Percentiles rank a stretch among this genome's conserved stretches.
phyloP scores from a whole-genome alignment of 2,329 filamentous ascomycete genomes.

The Claviceps citrina region DNA sequence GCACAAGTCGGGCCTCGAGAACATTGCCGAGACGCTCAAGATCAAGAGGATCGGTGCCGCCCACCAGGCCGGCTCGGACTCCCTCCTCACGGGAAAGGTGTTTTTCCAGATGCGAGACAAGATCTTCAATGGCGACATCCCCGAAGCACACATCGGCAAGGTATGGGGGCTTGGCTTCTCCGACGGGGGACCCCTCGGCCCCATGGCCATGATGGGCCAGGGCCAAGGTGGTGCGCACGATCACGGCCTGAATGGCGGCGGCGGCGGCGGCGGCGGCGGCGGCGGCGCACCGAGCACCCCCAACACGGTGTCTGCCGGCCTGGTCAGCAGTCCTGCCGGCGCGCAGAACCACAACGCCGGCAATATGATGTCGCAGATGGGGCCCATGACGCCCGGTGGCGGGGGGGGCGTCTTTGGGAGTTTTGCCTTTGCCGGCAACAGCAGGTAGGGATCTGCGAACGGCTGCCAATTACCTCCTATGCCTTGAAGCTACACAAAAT shows the following conservation, averaged over 20 bases:
- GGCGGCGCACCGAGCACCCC: slow-evolving; percentile 44
- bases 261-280: no score
- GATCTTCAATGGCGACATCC: slow-evolving; percentile 71
- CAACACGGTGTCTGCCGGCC: slow-evolving; percentile 44
- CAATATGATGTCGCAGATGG: slow-evolving; percentile 37
- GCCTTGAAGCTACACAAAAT: not conserved
- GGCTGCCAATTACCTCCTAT: slow-evolving; percentile 6
- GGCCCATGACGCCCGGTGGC: slow-evolving; percentile 64
- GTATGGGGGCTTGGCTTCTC: slow-evolving; percentile 83
- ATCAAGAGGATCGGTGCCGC: slow-evolving; percentile 76
- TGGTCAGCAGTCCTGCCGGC: slow-evolving; percentile 31
- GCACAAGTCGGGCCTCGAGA: slow-evolving; percentile 80
- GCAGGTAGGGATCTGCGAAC: slow-evolving; percentile 16
- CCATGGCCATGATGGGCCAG: slow-evolving; percentile 20
- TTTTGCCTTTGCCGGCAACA: slow-evolving; percentile 41
- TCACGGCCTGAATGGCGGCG: slow-evolving; percentile 19
- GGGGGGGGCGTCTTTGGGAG: slow-evolving; percentile 61
- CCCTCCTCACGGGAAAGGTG: slow-evolving; percentile 79
- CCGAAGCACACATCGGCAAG: slow-evolving; percentile 71
- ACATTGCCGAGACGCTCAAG: slow-evolving; percentile 83
- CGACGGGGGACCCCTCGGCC: slow-evolving; percentile 30
- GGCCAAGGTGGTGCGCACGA: slow-evolving; percentile 20
- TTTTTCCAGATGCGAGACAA: slow-evolving; percentile 87
- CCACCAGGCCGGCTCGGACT: slow-evolving; percentile 89
- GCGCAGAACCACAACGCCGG: slow-evolving; percentile 40